These are phyloP conservation scores for Setaria viridis DNA, from an alignment of 202 grass and related monocot species.

Conservation along the genomic window DNA sequence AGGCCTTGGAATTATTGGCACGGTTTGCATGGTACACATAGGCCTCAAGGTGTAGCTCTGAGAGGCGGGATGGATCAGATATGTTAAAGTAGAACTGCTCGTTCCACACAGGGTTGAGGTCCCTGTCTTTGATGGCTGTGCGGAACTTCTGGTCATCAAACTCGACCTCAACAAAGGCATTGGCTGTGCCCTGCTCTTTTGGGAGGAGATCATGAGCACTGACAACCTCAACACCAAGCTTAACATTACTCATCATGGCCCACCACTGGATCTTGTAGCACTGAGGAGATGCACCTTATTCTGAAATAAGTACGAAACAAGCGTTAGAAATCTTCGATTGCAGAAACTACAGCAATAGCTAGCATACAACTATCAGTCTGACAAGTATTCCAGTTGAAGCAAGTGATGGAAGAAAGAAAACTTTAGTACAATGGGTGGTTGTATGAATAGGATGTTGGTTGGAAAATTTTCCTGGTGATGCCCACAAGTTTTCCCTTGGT, in stretches of 20 bases:
- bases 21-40: conserved; percentile 73
- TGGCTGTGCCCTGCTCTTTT: conserved; percentile 63
- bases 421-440: background rate
- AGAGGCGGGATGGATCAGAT: conserved; percentile 73
- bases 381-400: conserved; percentile 8
- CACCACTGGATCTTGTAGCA: conserved; percentile 3
- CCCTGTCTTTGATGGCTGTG: conserved; percentile 72
- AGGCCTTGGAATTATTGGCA: conserved; percentile 56
- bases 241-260: conserved; percentile 61
- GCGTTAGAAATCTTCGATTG: conserved; percentile 6
- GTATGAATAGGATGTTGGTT: conserved; percentile 38
- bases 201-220: conserved; percentile 69
- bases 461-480: conserved; percentile 20
- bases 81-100: conserved; percentile 86
- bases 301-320: conserved; percentile 43
- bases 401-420: conserved; percentile 1
- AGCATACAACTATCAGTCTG: conserved; percentile 26
- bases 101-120: conserved; percentile 85
- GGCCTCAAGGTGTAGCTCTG: conserved; percentile 67
- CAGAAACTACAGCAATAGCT: conserved; percentile 15
- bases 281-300: background rate
- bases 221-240: conserved; percentile 71
- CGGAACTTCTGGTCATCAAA: conserved; percentile 82
- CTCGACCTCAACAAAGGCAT: conserved; percentile 70
- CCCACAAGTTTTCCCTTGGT: conserved; percentile 46